These are phyloP conservation scores for Apostasia shenzhenica DNA, from an alignment of 106 monocot genomes.

Conservation along the genomic window DNA sequence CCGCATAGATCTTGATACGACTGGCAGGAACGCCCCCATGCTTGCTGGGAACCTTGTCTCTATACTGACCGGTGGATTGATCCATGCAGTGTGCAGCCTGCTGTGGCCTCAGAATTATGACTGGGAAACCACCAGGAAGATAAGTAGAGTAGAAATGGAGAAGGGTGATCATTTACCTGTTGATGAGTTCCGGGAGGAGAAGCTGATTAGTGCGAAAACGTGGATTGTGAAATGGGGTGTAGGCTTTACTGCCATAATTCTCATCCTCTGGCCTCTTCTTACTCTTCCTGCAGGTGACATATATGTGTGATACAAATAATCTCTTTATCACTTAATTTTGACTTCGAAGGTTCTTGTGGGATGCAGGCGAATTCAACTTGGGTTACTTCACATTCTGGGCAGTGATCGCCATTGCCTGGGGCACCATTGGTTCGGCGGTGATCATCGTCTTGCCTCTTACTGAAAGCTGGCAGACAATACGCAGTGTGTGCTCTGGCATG, in stretches of 20 bases:
- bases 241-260: slow-evolving; percentile 67
- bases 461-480: slow-evolving; percentile 85
- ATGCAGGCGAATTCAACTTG: slow-evolving; percentile 60
- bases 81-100: slow-evolving; percentile 71
- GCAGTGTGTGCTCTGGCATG: slow-evolving; percentile 51
- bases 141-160: slow-evolving; percentile 71
- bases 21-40: slow-evolving; percentile 94
- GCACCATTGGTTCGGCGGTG: slow-evolving; percentile 66
- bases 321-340: no score
- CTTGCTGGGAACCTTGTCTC: slow-evolving; percentile 95
- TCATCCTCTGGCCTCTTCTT: slow-evolving; percentile 70
- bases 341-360: neutral
- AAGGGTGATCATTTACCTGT: slow-evolving; percentile 29
- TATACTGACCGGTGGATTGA: slow-evolving; percentile 59
- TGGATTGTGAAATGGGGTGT: slow-evolving; percentile 94
- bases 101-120: slow-evolving; percentile 77
- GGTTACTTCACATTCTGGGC: slow-evolving; percentile 99
- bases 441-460: slow-evolving; percentile 75
- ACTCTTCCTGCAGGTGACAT: slow-evolving; percentile 85
- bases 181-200: slow-evolving; percentile 90
- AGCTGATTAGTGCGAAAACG: slow-evolving; percentile 62
- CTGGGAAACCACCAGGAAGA: slow-evolving; percentile 78
- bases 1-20: slow-evolving; percentile 73
- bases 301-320: neutral
- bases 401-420: slow-evolving; percentile 70